Evolutionary conservation across 768 basidiomycete genomes (phyloP).

Genomic region (Porphyrellus cyaneotinctus): DNA sequence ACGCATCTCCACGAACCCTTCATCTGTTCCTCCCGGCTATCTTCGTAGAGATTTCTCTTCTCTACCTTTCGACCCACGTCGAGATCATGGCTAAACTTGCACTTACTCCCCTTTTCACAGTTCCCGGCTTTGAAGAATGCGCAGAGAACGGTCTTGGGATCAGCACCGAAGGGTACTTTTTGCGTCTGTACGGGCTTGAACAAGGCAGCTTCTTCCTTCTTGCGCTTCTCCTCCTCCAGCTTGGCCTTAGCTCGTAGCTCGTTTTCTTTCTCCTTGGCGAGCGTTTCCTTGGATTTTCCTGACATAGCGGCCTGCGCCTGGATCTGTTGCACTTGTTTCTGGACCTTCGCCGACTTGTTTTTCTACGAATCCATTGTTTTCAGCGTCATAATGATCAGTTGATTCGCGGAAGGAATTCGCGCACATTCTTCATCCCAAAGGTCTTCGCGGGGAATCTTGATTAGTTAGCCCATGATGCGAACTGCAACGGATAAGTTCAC

Average conservation of each 20-base stretch:
- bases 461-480: constrained; percentile 23
- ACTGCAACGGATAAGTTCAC: constrained; percentile 35
- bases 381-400: constrained; percentile 2
- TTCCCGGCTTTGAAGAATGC: constrained; percentile 87
- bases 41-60: constrained; percentile 94
- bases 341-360: constrained; percentile 93
- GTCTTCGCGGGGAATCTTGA: constrained; percentile 49
- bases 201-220: constrained; percentile 80
- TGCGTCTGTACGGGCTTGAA: constrained; percentile 77
- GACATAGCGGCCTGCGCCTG: constrained; percentile 69
- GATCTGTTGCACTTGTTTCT: constrained; percentile 76
- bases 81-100: constrained; percentile 95
- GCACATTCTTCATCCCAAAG: constrained; percentile 84
- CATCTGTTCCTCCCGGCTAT: constrained; percentile 76
- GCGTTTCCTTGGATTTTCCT: constrained; percentile 74
- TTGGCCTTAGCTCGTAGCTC: constrained; percentile 71
- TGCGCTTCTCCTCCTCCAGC: constrained; percentile 75
- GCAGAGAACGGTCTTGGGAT: constrained; percentile 93
- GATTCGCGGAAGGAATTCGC: constrained; percentile 25
- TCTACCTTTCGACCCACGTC: constrained; percentile 88
- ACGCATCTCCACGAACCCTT: constrained; percentile 45
- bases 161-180: constrained; percentile 92
- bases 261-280: constrained; percentile 87
- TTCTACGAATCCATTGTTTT: constrained; percentile 47
- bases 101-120: constrained; percentile 93